These are phyloP conservation scores for Hypomyces rosellus DNA, from an alignment of 2,329 filamentous ascomycete genomes.

Conservation along the genomic window DNA sequence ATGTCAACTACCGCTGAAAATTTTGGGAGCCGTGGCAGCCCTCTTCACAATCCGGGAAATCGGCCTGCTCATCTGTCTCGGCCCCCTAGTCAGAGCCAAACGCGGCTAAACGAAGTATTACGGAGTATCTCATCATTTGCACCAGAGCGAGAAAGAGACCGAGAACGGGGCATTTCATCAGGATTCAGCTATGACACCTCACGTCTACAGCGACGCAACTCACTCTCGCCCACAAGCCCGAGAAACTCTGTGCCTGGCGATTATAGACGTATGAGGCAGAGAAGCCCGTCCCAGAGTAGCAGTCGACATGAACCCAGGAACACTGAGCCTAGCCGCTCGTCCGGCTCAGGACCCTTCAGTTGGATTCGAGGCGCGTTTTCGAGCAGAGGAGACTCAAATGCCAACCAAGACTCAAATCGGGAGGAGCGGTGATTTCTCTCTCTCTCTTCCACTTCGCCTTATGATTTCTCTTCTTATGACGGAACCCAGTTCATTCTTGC, in stretches of 20 bases:
- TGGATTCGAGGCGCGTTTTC: constrained; percentile 40
- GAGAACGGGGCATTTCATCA: constrained; percentile 19
- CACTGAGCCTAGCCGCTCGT: constrained; percentile 25
- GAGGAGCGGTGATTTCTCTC: constrained; percentile 15
- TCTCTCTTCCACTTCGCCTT: not conserved
- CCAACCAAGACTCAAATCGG: constrained; percentile 21
- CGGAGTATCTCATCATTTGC: constrained; percentile 24
- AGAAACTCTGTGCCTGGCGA: constrained; percentile 22
- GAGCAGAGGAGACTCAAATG: constrained; percentile 16
- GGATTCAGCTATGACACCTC: constrained; percentile 28
- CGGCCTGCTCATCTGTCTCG: constrained; percentile 17
- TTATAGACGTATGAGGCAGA: constrained; percentile 29
- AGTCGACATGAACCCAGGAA: constrained; percentile 22
- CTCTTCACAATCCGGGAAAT: constrained; percentile 6
- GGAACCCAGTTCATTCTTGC: not conserved
- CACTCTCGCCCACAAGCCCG: constrained; percentile 33
- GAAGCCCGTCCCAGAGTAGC: constrained; percentile 33
- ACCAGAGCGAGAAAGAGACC: constrained; percentile 19
- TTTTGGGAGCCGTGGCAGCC: not conserved
- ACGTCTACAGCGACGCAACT: constrained; percentile 30
- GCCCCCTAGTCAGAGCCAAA: constrained; percentile 23
- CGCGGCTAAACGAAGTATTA: constrained; percentile 25
- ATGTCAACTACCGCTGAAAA: not conserved
- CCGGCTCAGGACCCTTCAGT: constrained; percentile 32
- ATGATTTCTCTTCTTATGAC: not conserved